These are phyloP conservation scores for Neurospora intermedia DNA, from an alignment of 495 filamentous ascomycete genomes.

Conservation along the genomic window DNA sequence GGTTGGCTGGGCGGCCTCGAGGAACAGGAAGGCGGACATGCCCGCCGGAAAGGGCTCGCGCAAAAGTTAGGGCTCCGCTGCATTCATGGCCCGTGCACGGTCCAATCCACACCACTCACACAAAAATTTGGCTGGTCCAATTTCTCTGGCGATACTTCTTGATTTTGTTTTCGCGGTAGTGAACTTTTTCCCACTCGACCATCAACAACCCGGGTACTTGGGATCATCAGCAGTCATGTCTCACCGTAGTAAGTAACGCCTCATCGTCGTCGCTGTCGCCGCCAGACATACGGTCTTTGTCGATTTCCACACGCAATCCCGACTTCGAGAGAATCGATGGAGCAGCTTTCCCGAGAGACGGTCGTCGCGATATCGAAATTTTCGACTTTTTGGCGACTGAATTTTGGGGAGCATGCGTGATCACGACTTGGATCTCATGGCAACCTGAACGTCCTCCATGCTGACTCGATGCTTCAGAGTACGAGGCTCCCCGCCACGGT, in stretches of 20 bases:
- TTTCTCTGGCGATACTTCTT: slow-evolving; percentile 10
- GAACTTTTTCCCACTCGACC: slow-evolving; percentile 19
- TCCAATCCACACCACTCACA: slow-evolving; percentile 16
- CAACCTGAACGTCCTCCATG: not conserved
- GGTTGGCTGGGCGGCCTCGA: not conserved
- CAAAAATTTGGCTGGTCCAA: slow-evolving; percentile 18
- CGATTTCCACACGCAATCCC: not conserved
- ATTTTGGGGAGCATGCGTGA: not conserved
- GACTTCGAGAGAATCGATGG: not conserved
- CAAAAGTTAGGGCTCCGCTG: slow-evolving; percentile 23
- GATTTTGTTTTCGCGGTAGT: slow-evolving; percentile 11
- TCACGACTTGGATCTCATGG: not conserved
- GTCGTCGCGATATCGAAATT: not conserved
- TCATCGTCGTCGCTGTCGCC: not conserved
- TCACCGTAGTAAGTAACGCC: slow-evolving; percentile 25
- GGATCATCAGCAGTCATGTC: slow-evolving; percentile 27
- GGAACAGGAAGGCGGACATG: not conserved
- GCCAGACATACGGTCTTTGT: not conserved
- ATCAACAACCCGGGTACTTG: slow-evolving; percentile 5
- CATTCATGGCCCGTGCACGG: slow-evolving; percentile 13
- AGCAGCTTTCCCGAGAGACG: not conserved
- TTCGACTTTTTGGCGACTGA: not conserved
- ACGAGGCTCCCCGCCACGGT: slow-evolving; percentile 91
- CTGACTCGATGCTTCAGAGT: slow-evolving; percentile 54
- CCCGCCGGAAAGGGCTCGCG: not conserved